Evolutionary conservation across 2,329 filamentous ascomycete species (phyloP), one percentile per base, ranked within the genome.

Genomic region (Fusarium algeriense): DNA sequence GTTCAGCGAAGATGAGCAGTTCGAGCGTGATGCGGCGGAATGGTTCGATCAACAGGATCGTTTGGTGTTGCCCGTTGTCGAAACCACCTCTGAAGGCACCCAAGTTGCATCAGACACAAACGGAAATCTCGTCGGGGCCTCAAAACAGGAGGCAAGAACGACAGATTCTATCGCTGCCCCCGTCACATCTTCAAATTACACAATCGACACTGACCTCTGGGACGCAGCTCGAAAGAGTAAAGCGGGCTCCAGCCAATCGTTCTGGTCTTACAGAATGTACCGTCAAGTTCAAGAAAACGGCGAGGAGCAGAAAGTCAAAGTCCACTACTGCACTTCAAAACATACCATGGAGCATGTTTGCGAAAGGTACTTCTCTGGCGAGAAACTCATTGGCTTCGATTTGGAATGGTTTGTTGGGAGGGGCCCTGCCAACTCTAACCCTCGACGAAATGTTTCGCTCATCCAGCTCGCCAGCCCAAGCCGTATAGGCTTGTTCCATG

Each of bases 331-430:
- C 83, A 89, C 83, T 52, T 91, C 85, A 61, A 87, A 86, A 46
- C 83, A 89, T 38, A 88, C 88, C 5, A 91, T 92, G 20, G 93
- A 98, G 78, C 81, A 83, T 9, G 86, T 92, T 11, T 85, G 89
- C 64, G 80, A 88, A 64, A 80, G 87, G 62, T 85, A 91, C 62
- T 97, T 98, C 73, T 77, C 90, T 41, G 73, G 86, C 30, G 89
- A 96, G 75, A 84, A 88, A 41, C 81, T 97, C 4, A 79, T 98
- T n/a, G 95, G 95, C 0, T 94, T 98, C 67, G 95, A 98, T 76
- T 86, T 98, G 68, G 95, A 98, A 82, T 98, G 95, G 95, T 85
- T 89, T 56, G 71, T 84, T 3, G 83, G 86, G 9, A 85, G 89
- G 1, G 82, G 77, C 9, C 84, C 78, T 23, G 74, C 70, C 11